Evolutionary conservation across 2,329 filamentous ascomycete genomes (phyloP).

Genomic region (Emericellopsis cladophorae): DNA sequence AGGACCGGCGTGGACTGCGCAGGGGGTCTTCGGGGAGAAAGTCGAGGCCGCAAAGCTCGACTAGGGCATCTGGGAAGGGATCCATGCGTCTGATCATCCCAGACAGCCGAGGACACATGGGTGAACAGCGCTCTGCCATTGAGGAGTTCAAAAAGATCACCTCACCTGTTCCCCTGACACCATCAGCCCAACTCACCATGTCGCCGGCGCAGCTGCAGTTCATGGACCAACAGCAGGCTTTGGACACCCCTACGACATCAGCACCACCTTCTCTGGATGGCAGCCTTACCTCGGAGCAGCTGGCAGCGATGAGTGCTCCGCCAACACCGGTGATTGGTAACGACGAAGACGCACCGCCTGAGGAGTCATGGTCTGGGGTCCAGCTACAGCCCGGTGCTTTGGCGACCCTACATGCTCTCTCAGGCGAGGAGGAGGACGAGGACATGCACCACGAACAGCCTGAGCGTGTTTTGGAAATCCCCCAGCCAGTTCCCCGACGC

Average conservation of each 20-base stretch:
- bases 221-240: constrained; percentile 48
- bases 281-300: constrained; percentile 77
- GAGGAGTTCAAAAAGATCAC: constrained; percentile 30
- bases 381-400: constrained; percentile 70
- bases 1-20: constrained; percentile 9
- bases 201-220: constrained; percentile 64
- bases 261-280: constrained; percentile 83
- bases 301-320: constrained; percentile 72
- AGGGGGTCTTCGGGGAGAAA: constrained; percentile 21
- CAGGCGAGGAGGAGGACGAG: constrained; percentile 48
- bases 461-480: constrained; percentile 29
- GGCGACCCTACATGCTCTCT: constrained; percentile 65
- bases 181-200: constrained; percentile 57
- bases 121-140: constrained; percentile 29
- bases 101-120: constrained; percentile 14
- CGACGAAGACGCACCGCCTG: constrained; percentile 36
- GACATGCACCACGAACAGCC: constrained; percentile 48
- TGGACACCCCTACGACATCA: constrained; percentile 60
- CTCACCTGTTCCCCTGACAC: constrained; percentile 50
- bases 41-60: background rate
- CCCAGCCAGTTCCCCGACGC: constrained; percentile 10
- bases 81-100: constrained; percentile 39
- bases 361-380: constrained; percentile 58
- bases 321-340: constrained; percentile 64
- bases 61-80: constrained; percentile 15